Conservation (phyloP, 176 grass and related monocot species). For the Sorghum bicolor region DNA sequence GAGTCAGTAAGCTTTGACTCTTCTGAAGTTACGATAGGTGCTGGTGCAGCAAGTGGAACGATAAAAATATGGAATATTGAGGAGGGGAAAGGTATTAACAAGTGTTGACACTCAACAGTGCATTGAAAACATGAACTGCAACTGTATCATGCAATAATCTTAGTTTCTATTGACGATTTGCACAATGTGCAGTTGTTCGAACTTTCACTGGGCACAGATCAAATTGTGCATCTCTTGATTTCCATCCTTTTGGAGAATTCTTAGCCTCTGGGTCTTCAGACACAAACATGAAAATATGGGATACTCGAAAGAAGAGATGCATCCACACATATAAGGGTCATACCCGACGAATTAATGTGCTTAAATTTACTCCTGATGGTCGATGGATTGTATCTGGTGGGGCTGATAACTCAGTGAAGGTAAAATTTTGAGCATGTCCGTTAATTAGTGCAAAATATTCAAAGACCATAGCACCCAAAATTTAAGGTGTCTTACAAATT, state of each 20-base stretch:
- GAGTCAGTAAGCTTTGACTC: conserved; percentile 87
- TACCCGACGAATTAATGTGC: conserved; percentile 63
- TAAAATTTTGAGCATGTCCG: conserved; percentile 32
- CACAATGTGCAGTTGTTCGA: conserved; percentile 52
- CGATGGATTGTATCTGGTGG: conserved; percentile 93
- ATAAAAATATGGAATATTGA: conserved; percentile 93
- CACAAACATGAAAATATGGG: conserved; percentile 98
- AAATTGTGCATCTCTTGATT: conserved; percentile 80
- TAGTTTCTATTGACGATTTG: conserved; percentile 12
- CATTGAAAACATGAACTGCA: conserved; percentile 4
- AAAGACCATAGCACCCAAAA: background rate
- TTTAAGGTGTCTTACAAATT: background rate
- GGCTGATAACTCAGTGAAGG: conserved; percentile 76
- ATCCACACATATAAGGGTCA: conserved; percentile 97
- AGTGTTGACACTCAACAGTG: background rate
- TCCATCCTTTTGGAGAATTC: conserved; percentile 95
- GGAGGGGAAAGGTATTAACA: conserved; percentile 67
- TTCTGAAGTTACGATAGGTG: conserved; percentile 76
- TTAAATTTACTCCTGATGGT: conserved; percentile 90
- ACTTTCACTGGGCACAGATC: conserved; percentile 93
- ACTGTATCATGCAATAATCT: background rate
- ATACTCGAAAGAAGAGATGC: conserved; percentile 81
- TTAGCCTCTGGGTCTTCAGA: conserved; percentile 87
- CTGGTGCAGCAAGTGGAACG: conserved; percentile 71
- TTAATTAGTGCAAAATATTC: background rate